These are phyloP conservation scores for Omphalea diandra DNA, from an alignment of 441 rosid genomes.

Conservation along the genomic window DNA sequence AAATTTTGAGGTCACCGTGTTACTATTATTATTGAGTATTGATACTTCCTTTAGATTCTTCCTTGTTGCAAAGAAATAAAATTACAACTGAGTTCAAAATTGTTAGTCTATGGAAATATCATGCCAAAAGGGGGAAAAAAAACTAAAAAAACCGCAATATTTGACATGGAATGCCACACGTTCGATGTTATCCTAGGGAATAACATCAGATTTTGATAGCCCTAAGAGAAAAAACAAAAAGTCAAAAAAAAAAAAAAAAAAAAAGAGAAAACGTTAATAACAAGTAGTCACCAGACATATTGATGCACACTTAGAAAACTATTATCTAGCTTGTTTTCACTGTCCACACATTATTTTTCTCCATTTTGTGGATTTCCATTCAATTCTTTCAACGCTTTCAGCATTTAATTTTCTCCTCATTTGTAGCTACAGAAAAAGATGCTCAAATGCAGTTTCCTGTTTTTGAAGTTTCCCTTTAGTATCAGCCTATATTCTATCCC, in stretches of 20 bases:
- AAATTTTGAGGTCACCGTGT: not conserved
- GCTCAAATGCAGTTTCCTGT: no score
- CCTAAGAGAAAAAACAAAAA: not conserved
- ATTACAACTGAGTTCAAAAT: not conserved
- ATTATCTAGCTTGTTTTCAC: no score
- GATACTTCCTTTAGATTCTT: not conserved
- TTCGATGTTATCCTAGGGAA: not conserved
- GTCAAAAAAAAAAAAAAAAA: no score
- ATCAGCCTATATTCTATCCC: no score
- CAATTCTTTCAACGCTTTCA: no score
- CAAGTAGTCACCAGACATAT: not conserved
- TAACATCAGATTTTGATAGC: not conserved
- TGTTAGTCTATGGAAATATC: not conserved
- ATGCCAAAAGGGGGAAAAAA: not conserved
- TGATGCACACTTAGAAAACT: not conserved
- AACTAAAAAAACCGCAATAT: not conserved
- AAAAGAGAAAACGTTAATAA: not conserved
- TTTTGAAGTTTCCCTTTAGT: no score
- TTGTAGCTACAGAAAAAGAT: no score
- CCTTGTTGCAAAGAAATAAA: not conserved
- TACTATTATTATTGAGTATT: not conserved
- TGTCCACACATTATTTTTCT: no score
- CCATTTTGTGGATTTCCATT: no score
- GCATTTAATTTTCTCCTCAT: no score
- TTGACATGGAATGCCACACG: slow-evolving; percentile 1